Evolutionary conservation across 768 basidiomycete species (phyloP).

Genomic region (Galerina sulciceps): DNA sequence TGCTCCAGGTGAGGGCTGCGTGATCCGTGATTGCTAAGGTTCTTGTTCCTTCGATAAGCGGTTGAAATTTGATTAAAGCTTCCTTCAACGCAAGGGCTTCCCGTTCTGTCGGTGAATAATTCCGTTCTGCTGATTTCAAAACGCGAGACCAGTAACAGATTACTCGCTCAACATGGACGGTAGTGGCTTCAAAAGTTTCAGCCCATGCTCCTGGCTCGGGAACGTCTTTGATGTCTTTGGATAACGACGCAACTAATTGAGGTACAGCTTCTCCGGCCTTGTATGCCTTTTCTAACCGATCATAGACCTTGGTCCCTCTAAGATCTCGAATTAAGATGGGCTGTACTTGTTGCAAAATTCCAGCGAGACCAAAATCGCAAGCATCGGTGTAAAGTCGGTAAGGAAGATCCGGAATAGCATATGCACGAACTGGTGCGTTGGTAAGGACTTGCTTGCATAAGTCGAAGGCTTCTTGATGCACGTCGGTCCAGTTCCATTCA

Average conservation of each 20-base stretch:
- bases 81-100: conserved; percentile 43
- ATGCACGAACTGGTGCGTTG: conserved; percentile 34
- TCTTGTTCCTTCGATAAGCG: conserved; percentile 36
- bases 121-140: conserved; percentile 34
- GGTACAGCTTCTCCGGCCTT: conserved; percentile 23
- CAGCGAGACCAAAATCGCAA: conserved; percentile 31
- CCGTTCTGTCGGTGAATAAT: conserved; percentile 41
- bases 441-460: conserved; percentile 30
- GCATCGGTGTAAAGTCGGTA: conserved; percentile 42
- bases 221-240: conserved; percentile 23
- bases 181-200: conserved; percentile 31
- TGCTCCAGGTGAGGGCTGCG: conserved; percentile 38
- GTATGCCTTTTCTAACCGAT: conserved; percentile 24
- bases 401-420: conserved; percentile 29
- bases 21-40: conserved; percentile 34
- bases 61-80: no score
- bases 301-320: conserved; percentile 29
- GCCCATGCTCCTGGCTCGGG: conserved; percentile 23
- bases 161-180: conserved; percentile 28
- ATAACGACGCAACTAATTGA: conserved; percentile 17
- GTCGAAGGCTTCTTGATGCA: conserved; percentile 30
- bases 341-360: conserved; percentile 38
- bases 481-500: conserved; percentile 24
- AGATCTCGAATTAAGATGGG: conserved; percentile 29
- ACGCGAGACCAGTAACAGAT: conserved; percentile 22